Conservation (phyloP, 2,329 filamentous ascomycete genomes). For the Westerdykella aurantiaca region DNA sequence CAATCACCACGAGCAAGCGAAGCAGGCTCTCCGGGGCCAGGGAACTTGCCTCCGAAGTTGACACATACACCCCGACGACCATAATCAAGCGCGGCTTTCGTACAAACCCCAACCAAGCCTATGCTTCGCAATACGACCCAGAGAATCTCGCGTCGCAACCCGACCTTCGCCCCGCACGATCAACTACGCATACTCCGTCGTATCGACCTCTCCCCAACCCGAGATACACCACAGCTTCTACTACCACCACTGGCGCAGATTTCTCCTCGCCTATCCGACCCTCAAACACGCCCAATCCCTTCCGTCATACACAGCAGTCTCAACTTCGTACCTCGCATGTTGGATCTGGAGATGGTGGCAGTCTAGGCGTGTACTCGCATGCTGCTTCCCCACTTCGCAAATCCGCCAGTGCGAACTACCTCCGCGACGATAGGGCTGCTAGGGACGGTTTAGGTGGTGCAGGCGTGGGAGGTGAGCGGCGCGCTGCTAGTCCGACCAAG, state of each 20-base stretch:
- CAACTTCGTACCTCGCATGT: constrained; percentile 45
- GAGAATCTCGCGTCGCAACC: constrained; percentile 42
- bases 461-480: constrained; percentile 12
- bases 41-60: constrained; percentile 47
- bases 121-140: constrained; percentile 65
- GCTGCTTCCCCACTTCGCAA: constrained; percentile 80
- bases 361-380: constrained; percentile 72
- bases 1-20: constrained; percentile 39
- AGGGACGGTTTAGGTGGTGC: constrained; percentile 17
- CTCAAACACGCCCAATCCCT: constrained; percentile 41
- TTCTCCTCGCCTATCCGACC: constrained; percentile 46
- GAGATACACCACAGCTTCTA: constrained; percentile 36
- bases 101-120: constrained; percentile 78
- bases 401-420: constrained; percentile 55
- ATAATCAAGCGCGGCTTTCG: constrained; percentile 70
- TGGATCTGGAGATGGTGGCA: constrained; percentile 62
- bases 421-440: constrained; percentile 23
- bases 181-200: constrained; percentile 23
- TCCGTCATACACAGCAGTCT: constrained; percentile 45
- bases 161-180: constrained; percentile 7
- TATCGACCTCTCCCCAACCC: constrained; percentile 21
- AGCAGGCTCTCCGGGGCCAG: constrained; percentile 34
- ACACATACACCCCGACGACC: constrained; percentile 57
- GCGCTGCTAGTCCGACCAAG: constrained; percentile 31
- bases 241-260: constrained; percentile 29